Percentiles rank a stretch among this genome's conserved stretches.
phyloP scores from a whole-genome alignment of 768 basidiomycete genomes.

The Kwoniella botswanensis region DNA sequence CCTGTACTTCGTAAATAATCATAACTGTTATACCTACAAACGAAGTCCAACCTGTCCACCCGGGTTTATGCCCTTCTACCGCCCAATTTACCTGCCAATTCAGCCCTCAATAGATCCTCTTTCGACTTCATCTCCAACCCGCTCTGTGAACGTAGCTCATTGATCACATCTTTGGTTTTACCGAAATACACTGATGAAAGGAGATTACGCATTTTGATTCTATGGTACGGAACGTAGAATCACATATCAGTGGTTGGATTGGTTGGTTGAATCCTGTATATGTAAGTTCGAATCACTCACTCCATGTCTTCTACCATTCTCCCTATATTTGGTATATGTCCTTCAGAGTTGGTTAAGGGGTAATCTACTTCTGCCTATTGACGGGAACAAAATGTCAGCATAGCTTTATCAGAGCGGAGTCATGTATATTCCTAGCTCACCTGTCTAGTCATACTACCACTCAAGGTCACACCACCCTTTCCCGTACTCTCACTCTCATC shows the following conservation, averaged over 20 bases:
- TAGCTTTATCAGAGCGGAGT: background rate
- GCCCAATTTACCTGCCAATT: constrained; percentile 63
- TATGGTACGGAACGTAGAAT: constrained; percentile 7
- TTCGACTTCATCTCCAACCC: constrained; percentile 80
- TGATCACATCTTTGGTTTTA: constrained; percentile 93
- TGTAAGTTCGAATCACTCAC: constrained; percentile 35
- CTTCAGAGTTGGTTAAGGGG: constrained; percentile 75
- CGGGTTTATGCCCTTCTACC: constrained; percentile 27
- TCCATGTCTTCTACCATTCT: constrained; percentile 98
- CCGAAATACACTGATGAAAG: constrained; percentile 90
- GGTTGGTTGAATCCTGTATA: no score
- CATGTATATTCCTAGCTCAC: constrained; percentile 61
- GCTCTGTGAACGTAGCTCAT: constrained; percentile 84
- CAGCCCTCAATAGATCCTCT: constrained; percentile 86
- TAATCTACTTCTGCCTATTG: constrained; percentile 81
- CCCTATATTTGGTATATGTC: constrained; percentile 93
- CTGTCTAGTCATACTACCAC: constrained; percentile 97
- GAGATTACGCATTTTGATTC: constrained; percentile 93
- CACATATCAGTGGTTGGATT: constrained; percentile 8
- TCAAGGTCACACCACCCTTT: constrained; percentile 79
- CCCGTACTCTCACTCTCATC: constrained; percentile 60
- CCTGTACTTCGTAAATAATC: background rate
- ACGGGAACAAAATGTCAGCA: background rate
- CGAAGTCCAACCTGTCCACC: no score
- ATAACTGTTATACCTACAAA: background rate